Evolutionary conservation across 2,329 filamentous ascomycete genomes (phyloP).

Genomic region (Tolypocladium capitatum): DNA sequence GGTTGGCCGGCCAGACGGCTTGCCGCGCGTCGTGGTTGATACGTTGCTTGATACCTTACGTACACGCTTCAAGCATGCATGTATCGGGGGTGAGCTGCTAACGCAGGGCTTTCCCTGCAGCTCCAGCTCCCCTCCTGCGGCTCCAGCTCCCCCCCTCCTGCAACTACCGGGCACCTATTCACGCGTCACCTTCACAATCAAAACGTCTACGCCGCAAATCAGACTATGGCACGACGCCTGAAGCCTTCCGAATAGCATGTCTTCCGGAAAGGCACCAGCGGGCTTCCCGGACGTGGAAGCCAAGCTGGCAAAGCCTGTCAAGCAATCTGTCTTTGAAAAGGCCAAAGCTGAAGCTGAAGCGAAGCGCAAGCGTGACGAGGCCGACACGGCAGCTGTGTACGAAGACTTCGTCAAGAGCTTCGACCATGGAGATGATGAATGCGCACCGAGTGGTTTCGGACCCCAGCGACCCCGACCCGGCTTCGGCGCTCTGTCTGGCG

Average conservation of each 20-base stretch:
- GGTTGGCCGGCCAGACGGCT: background rate
- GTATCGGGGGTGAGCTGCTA: background rate
- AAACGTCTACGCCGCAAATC: background rate
- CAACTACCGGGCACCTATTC: background rate
- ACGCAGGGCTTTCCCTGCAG: background rate
- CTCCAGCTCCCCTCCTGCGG: too few relatives aligned
- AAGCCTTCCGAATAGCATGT: constrained; percentile 21
- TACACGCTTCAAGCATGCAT: too few relatives aligned
- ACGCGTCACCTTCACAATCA: background rate
- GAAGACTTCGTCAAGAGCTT: constrained; percentile 79
- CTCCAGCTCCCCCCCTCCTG: too few relatives aligned
- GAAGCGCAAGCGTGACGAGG: constrained; percentile 70
- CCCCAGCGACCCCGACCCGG: constrained; percentile 12
- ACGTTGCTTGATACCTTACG: too few relatives aligned
- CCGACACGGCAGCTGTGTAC: constrained; percentile 76
- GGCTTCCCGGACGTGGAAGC: constrained; percentile 60
- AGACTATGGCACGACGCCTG: constrained; percentile 3
- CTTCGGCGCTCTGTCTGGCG: constrained; percentile 10
- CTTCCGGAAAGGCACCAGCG: constrained; percentile 32
- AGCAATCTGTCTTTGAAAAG: constrained; percentile 78
- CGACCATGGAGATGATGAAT: constrained; percentile 44
- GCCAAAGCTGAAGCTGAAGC: constrained; percentile 83
- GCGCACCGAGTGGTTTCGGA: constrained; percentile 8
- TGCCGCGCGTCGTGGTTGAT: too few relatives aligned
- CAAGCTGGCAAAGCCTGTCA: constrained; percentile 67